These are phyloP conservation scores for Purshia tridentata DNA, from an alignment of 306 rosid genomes.

Conservation along the genomic window DNA sequence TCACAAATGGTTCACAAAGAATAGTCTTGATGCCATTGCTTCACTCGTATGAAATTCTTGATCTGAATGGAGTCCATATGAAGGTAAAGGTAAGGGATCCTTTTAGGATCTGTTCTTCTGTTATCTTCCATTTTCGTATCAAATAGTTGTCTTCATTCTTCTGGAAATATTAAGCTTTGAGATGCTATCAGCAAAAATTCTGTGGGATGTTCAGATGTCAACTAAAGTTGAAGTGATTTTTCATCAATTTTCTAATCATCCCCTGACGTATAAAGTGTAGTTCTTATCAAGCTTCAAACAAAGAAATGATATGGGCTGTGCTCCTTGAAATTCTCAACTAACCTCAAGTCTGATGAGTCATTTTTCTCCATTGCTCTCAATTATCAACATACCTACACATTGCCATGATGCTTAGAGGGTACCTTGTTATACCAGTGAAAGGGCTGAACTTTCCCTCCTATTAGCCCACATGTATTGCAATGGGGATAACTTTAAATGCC, in stretches of 20 bases:
- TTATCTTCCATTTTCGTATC: background rate
- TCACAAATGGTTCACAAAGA: slow-evolving; percentile 54
- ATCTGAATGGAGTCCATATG: slow-evolving; percentile 27
- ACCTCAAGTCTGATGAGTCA: slow-evolving; percentile 8
- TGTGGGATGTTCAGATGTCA: background rate
- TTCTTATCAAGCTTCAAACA: background rate
- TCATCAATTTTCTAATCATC: background rate
- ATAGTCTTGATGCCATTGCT: slow-evolving; percentile 56
- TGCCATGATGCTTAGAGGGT: background rate
- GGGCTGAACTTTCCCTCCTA: background rate
- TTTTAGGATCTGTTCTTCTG: background rate
- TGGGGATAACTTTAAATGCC: background rate
- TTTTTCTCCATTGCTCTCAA: background rate
- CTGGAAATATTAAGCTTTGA: background rate
- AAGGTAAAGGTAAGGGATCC: slow-evolving; percentile 14
- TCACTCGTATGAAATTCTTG: slow-evolving; percentile 37
- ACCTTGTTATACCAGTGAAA: too few relatives aligned
- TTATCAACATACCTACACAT: background rate
- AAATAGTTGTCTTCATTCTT: background rate
- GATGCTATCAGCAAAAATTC: background rate
- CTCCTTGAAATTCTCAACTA: background rate
- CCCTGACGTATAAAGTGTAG: background rate
- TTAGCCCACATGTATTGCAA: background rate
- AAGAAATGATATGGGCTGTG: background rate
- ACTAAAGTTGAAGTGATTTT: background rate